Percentiles rank a stretch among this genome's conserved stretches.
phyloP scores from a whole-genome alignment of 164 flowering plant species.

The Echeveria elegans region DNA sequence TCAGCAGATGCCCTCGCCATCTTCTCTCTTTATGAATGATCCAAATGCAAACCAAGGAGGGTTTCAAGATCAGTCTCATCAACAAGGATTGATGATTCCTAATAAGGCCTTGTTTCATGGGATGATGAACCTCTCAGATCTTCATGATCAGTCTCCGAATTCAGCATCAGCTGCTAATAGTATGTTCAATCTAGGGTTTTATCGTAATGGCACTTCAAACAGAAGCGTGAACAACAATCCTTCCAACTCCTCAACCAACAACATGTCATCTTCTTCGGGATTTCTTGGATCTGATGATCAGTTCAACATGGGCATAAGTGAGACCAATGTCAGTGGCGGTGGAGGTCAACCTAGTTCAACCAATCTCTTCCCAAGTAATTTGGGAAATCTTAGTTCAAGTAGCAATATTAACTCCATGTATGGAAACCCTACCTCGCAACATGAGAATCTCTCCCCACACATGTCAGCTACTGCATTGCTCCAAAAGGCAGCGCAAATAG shows the following conservation, averaged over 20 bases:
- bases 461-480: slow-evolving; percentile 87
- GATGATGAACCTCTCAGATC: slow-evolving; percentile 52
- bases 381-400: slow-evolving; percentile 25
- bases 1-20: slow-evolving; percentile 15
- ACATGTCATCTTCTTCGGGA: slow-evolving; percentile 18
- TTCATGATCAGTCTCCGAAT: slow-evolving; percentile 24
- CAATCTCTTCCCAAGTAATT: slow-evolving; percentile 29
- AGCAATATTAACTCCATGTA: slow-evolving; percentile 18
- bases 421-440: slow-evolving; percentile 19
- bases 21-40: slow-evolving; percentile 25
- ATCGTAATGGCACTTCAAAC: slow-evolving; percentile 25
- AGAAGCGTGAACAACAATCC: slow-evolving; percentile 19
- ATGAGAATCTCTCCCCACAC: slow-evolving; percentile 27
- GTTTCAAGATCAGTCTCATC: slow-evolving; percentile 27
- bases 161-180: slow-evolving; percentile 23
- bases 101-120: slow-evolving; percentile 40
- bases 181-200: slow-evolving; percentile 48
- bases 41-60: slow-evolving; percentile 23
- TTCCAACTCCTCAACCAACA: slow-evolving; percentile 15
- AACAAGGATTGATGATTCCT: slow-evolving; percentile 17
- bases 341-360: slow-evolving; percentile 12
- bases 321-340: slow-evolving; percentile 12
- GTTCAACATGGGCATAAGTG: slow-evolving; percentile 25
- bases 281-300: slow-evolving; percentile 24
- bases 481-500: slow-evolving; percentile 72